Evolutionary conservation across 2,329 filamentous ascomycete species (phyloP).

Genomic region (Epicoccum nigrum): DNA sequence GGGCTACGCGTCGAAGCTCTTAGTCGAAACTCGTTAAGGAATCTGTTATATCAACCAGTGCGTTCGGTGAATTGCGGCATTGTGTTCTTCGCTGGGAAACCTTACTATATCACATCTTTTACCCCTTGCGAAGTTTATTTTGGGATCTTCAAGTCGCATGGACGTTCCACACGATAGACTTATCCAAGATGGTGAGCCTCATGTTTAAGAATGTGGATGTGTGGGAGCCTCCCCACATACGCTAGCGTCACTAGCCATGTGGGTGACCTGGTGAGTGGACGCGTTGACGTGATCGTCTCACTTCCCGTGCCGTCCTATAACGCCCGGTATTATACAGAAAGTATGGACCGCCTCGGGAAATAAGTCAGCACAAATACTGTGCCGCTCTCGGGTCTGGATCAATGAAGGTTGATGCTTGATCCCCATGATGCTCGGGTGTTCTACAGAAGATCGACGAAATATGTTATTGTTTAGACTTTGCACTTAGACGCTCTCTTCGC

Average conservation of each 20-base stretch:
- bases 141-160: constrained; percentile 4
- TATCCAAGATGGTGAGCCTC: constrained; percentile 2
- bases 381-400: neutral
- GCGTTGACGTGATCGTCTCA: neutral
- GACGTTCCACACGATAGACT: constrained; percentile 1
- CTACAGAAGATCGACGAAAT: constrained; percentile 2
- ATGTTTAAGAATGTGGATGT: constrained; percentile 8
- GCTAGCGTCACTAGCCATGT: constrained; percentile 10
- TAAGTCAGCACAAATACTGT: neutral
- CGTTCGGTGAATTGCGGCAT: constrained; percentile 7
- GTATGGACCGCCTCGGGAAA: neutral
- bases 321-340: neutral
- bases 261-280: neutral
- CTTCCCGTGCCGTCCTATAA: constrained; percentile 4
- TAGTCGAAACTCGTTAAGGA: neutral
- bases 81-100: neutral
- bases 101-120: neutral
- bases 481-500: neutral
- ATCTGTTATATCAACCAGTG: neutral
- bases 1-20: neutral
- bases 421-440: neutral
- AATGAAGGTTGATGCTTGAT: constrained; percentile 2
- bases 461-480: neutral
- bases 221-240: constrained; percentile 17
- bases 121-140: neutral